Conservation (phyloP, 73 alveolate genomes). For the Paramecium bursaria region DNA sequence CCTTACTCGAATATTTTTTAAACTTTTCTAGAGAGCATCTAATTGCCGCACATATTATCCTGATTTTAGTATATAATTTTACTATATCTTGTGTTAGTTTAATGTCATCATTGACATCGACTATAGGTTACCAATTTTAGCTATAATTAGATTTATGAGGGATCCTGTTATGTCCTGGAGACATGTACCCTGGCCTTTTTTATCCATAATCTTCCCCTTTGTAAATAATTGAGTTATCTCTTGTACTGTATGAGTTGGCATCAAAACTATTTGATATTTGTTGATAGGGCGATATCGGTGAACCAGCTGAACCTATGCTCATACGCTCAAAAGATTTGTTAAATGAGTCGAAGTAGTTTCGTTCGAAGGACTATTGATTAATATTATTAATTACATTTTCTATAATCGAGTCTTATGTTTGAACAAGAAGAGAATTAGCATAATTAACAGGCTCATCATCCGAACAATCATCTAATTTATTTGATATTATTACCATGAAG, state of each 20-base stretch:
- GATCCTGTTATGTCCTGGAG: conserved; percentile 3
- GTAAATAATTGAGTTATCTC: conserved; percentile 42
- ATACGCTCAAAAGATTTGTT: conserved; percentile 36
- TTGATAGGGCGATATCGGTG: conserved; percentile 4
- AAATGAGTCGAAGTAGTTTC: conserved; percentile 31
- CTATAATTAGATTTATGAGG: neutral
- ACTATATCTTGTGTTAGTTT: conserved; percentile 16
- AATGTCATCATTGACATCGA: conserved; percentile 40
- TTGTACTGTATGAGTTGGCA: conserved; percentile 19
- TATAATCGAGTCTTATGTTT: neutral
- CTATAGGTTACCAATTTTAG: neutral
- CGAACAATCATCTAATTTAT: neutral
- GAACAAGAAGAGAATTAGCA: neutral
- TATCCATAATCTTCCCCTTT: neutral
- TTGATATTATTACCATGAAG: neutral
- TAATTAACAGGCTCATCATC: conserved; percentile 25
- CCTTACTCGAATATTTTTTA: conserved; percentile 51
- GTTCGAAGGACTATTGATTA: conserved; percentile 1
- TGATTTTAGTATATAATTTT: neutral
- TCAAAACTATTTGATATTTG: conserved; percentile 42
- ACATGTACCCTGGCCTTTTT: conserved; percentile 3
- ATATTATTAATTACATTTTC: conserved; percentile 15
- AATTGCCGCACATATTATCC: conserved; percentile 59
- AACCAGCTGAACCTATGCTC: conserved; percentile 23
- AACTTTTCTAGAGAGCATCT: conserved; percentile 19